Evolutionary conservation across 2,329 filamentous ascomycete genomes (phyloP), one percentile per base, ranked within the genome.

Genomic region (Pyrenophora graminea): DNA sequence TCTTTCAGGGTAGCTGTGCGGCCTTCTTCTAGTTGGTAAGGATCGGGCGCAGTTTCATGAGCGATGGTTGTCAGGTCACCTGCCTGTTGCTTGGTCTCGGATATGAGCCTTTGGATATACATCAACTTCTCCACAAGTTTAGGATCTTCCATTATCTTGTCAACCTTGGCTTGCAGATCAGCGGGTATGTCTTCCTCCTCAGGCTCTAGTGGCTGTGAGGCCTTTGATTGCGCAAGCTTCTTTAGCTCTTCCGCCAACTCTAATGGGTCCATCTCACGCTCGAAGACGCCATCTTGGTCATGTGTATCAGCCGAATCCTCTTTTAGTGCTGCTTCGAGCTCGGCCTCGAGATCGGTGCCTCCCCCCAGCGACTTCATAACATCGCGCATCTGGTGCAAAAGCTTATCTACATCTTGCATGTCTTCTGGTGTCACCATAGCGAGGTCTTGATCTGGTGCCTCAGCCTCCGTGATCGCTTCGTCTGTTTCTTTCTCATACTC

Each of bases 141-240:
- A 6, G 70, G 70, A 40, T 72, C 69, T 36, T 63, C 51, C 61
- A 72, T 66, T 37, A 72, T 70, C 39, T 65, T 62, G 47, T 72
- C 66, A 31, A 72, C 64, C 36, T 68, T 64, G 36, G 69, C 66
- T 42, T 67, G 55, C 4, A 70, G 56, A n/a, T 69, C 64, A 3
- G 67, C 61, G 13, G 66, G 61, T 2, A 66, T 44, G n/a, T 63
- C 64, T 21, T 61, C 59, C 7, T 56, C 56, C 12, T 57, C 56
- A 7, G 31, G 33, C 3, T 50, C 38, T 17, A 40, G 25, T 4
- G 58, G 38, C 8, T 48, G 34, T 12, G 55, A 39, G 15, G 36
- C 32, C 23, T 55, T 55, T 1, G 53, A 45, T 17, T 55, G 43
- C 3, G 54, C 58, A 3, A 68, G 53, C 47, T 62, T 64, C 21